Evolutionary conservation across 441 rosid genomes (phyloP), one percentile per base, ranked within the genome.

Genomic region (Populus hybrid): DNA sequence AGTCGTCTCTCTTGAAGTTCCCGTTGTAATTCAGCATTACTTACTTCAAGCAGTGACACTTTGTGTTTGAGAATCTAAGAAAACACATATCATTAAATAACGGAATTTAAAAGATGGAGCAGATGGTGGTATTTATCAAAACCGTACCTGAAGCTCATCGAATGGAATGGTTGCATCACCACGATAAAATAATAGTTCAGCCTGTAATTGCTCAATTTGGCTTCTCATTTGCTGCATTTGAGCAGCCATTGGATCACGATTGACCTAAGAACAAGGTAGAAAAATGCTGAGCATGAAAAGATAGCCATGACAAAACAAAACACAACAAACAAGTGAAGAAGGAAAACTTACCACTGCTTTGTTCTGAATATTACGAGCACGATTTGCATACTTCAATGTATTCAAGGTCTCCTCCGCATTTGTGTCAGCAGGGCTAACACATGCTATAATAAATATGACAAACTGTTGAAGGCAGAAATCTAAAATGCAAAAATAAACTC

Each of bases 381-480:
- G 98, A 82, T 94, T 96, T 81, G 98, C 97, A 78, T 94, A 96
- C 82, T 94, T 96, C 77, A 94, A 88, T 11, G 99, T 94, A 83
- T 94, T 96, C 42, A 96, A 69, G 16, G 99, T 96, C 87, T 96
- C 98, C 85, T 96, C 98, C 0, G 97, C 97, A 78, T 96, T 96
- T 69, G 97, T 91, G 80, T 96, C 99, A 73, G 98, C 99, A 81
- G 98, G 99, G 79, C 99, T 96, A 74, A 96, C 98, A 82, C 99
- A 96, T 66, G 99, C 99, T 94, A 80, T 35, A 64, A 74, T 67
- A 74, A 18, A 9, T 14, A 71, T 75, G 6, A 38, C 4, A 38
- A 67, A 61, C 32, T 9, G 35, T 38, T 24, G 42, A 63, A 79
- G 32, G 50, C 70, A 18, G 71, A 40, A 35, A 34, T 24, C 20